phyloP scores from a whole-genome alignment of 257 asterid genomes.

The Plantago major region DNA sequence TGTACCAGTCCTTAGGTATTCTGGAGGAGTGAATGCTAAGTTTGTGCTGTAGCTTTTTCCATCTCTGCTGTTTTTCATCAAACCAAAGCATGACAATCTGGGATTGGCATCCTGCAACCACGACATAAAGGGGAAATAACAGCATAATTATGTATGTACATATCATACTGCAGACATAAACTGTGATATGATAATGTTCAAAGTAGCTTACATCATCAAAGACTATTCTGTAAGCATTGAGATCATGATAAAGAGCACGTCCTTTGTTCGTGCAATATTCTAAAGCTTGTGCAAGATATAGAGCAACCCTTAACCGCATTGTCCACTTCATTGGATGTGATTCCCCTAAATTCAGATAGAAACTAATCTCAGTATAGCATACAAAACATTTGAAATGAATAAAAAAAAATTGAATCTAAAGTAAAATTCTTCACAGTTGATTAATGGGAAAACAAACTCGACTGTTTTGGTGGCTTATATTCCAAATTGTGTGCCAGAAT shows the following conservation, averaged over 20 bases:
- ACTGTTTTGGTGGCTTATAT: too few relatives aligned
- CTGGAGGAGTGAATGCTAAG: slow-evolving; percentile 67
- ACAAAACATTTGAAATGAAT: background rate
- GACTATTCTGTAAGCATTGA: slow-evolving; percentile 85
- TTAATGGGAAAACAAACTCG: too few relatives aligned
- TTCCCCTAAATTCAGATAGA: slow-evolving; percentile 65
- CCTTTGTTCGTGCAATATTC: slow-evolving; percentile 90
- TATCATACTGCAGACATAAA: background rate
- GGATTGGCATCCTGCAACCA: slow-evolving; percentile 47
- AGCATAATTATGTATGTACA: slow-evolving; percentile 7
- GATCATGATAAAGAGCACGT: slow-evolving; percentile 94
- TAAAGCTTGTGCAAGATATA: slow-evolving; percentile 81
- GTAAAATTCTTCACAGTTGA: background rate
- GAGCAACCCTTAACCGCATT: slow-evolving; percentile 92
- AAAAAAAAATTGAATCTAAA: background rate
- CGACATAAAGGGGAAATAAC: slow-evolving; percentile 13
- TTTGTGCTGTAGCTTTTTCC: slow-evolving; percentile 69
- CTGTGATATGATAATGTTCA: background rate
- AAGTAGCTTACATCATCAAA: slow-evolving; percentile 72
- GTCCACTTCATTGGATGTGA: slow-evolving; percentile 98
- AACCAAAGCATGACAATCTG: slow-evolving; percentile 52
- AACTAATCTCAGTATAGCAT: slow-evolving; percentile 10
- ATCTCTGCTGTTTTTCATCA: slow-evolving; percentile 60
- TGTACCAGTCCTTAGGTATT: slow-evolving; percentile 54
- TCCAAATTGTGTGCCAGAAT: too few relatives aligned